Conservation (phyloP, 2,329 filamentous ascomycete species). For the Botrytis tulipae region DNA sequence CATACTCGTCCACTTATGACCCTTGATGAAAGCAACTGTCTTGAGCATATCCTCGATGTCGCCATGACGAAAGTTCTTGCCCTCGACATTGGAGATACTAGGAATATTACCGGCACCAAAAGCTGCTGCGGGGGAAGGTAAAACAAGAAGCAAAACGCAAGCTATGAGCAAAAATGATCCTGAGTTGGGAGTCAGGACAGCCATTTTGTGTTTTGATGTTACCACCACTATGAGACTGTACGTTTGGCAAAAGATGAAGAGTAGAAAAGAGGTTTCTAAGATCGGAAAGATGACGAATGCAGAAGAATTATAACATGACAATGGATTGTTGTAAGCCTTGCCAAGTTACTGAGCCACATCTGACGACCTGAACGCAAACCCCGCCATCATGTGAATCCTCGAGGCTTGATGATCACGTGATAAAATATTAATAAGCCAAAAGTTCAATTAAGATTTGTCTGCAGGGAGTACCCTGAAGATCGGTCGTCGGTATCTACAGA, state of each 20-base stretch:
- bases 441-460: neutral
- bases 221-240: neutral
- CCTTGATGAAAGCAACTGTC: conserved; percentile 71
- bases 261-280: neutral
- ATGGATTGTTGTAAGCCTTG: neutral
- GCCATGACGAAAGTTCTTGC: conserved; percentile 68
- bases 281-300: neutral
- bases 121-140: conserved; percentile 56
- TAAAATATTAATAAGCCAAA: neutral
- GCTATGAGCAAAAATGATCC: conserved; percentile 47
- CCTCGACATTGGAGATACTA: conserved; percentile 57
- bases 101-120: conserved; percentile 72
- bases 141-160: conserved; percentile 53
- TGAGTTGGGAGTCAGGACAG: conserved; percentile 23
- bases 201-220: conserved; percentile 25
- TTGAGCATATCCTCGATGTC: conserved; percentile 83
- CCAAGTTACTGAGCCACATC: conserved; percentile 18
- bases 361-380: conserved; percentile 16
- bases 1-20: conserved; percentile 82
- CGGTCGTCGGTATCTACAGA: neutral
- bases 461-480: neutral
- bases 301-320: neutral
- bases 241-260: neutral
- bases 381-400: conserved; percentile 6
- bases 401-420: neutral